Conservation (phyloP, 2,329 filamentous ascomycete genomes). For the Camillea tinctor region DNA sequence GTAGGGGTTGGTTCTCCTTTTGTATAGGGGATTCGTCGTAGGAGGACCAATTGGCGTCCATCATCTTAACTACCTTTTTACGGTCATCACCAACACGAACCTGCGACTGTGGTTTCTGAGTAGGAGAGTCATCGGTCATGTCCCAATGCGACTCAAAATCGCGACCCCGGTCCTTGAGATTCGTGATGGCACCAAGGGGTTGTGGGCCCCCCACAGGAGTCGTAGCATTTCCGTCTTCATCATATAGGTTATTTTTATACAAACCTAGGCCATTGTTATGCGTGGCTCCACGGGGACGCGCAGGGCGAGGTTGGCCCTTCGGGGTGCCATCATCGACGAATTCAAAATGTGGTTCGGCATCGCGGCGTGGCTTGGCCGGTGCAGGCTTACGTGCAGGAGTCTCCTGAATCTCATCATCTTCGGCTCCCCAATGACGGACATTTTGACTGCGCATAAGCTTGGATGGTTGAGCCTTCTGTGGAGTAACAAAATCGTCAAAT, state of each 20-base stretch:
- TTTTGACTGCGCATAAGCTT: conserved; percentile 65
- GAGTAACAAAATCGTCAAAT: conserved; percentile 85
- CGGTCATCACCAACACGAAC: conserved; percentile 55
- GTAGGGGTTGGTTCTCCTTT: conserved; percentile 48
- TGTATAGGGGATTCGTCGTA: conserved; percentile 57
- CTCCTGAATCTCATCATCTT: conserved; percentile 59
- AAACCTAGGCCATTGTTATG: conserved; percentile 69
- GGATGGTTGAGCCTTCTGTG: conserved; percentile 65
- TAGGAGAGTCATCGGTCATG: conserved; percentile 67
- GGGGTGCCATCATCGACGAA: conserved; percentile 72
- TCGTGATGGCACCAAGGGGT: conserved; percentile 66
- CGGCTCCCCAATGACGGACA: conserved; percentile 75
- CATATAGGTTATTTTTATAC: conserved; percentile 75
- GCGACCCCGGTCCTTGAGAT: conserved; percentile 70
- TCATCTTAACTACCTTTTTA: conserved; percentile 70
- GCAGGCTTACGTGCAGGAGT: conserved; percentile 59
- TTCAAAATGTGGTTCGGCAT: conserved; percentile 81
- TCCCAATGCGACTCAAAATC: conserved; percentile 77
- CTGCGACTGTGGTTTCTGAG: conserved; percentile 40
- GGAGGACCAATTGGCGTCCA: conserved; percentile 62
- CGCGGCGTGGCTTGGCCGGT: conserved; percentile 68
- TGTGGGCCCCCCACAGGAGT: conserved; percentile 37
- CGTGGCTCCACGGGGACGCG: conserved; percentile 51
- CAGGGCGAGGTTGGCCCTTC: conserved; percentile 46
- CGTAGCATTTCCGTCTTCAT: conserved; percentile 49